A percentile compares a stretch with the other conserved stretches of the same genome.
These are phyloP conservation scores for Simplicillium aogashimaense DNA, from an alignment of 2,329 filamentous ascomycete species.

Conservation along the genomic window DNA sequence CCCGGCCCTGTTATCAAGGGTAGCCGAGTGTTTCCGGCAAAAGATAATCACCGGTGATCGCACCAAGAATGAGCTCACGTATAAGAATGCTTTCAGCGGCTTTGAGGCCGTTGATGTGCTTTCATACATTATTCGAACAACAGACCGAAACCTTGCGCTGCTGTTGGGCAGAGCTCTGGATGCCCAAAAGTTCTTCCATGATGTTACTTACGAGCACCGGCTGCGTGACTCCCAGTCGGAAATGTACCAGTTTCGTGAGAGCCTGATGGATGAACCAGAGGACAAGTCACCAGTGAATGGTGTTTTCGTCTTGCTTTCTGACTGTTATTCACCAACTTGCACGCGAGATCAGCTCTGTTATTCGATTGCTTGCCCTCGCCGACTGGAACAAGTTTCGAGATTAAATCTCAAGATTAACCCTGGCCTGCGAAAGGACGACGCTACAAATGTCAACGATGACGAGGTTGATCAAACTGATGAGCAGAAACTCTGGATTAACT, in stretches of 20 bases:
- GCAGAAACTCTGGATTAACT: slow-evolving; percentile 99
- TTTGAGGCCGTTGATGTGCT: slow-evolving; percentile 93
- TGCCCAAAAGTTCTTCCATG: slow-evolving; percentile 98
- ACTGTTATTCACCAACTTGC: slow-evolving; percentile 97
- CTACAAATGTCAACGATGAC: slow-evolving; percentile 59
- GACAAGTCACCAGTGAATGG: slow-evolving; percentile 72
- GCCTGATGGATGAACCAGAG: slow-evolving; percentile 73
- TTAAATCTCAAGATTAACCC: slow-evolving; percentile 89
- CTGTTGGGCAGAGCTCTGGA: slow-evolving; percentile 86
- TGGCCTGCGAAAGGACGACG: slow-evolving; percentile 61
- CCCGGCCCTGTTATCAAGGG: slow-evolving; percentile 84
- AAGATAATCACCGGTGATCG: slow-evolving; percentile 79
- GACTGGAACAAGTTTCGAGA: slow-evolving; percentile 88
- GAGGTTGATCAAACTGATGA: slow-evolving; percentile 79
- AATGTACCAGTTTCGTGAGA: slow-evolving; percentile 95
- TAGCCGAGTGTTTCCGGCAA: slow-evolving; percentile 85
- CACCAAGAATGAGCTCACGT: slow-evolving; percentile 92
- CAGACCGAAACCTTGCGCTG: slow-evolving; percentile 86
- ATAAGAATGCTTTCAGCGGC: slow-evolving; percentile 94
- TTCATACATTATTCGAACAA: slow-evolving; percentile 93
- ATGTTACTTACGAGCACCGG: slow-evolving; percentile 95
- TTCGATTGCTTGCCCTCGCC: slow-evolving; percentile 89
- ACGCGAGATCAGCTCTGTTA: slow-evolving; percentile 94
- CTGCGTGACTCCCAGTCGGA: slow-evolving; percentile 89
- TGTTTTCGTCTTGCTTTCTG: slow-evolving; percentile 89